These are phyloP conservation scores for Saccharomycopsis javanensis DNA, from an alignment of 805 yeast genomes.

Conservation along the genomic window DNA sequence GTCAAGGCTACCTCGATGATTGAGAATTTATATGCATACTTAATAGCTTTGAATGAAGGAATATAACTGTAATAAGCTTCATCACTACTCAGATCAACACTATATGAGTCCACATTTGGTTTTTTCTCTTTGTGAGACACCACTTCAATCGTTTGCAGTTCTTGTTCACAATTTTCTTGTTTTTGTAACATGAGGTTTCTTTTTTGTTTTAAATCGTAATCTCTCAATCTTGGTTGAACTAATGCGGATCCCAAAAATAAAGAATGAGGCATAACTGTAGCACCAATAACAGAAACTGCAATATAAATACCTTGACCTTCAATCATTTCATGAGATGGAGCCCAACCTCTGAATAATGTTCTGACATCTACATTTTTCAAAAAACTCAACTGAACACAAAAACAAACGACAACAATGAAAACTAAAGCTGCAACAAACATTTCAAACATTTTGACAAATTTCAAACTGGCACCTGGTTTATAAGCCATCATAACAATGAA, in stretches of 20 bases:
- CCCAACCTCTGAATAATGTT: constrained; percentile 23
- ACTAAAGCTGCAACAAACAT: constrained; percentile 64
- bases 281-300: constrained; percentile 78
- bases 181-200: background rate
- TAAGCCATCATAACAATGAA: constrained; percentile 72
- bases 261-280: constrained; percentile 92
- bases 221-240: constrained; percentile 75
- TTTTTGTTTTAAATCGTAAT: constrained; percentile 49
- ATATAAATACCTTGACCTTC: constrained; percentile 60
- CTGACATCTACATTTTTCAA: constrained; percentile 45
- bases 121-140: background rate
- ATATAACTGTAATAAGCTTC: constrained; percentile 43
- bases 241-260: constrained; percentile 77
- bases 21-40: constrained; percentile 62
- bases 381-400: constrained; percentile 53
- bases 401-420: constrained; percentile 65
- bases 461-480: constrained; percentile 63
- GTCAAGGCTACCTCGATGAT: constrained; percentile 62
- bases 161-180: background rate
- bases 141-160: background rate
- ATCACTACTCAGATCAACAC: constrained; percentile 16
- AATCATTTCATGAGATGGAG: constrained; percentile 34
- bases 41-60: constrained; percentile 68
- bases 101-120: background rate
- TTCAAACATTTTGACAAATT: constrained; percentile 67